Conservation (phyloP, 176 grass and related monocot species). For the Cymbopogon citratus region DNA sequence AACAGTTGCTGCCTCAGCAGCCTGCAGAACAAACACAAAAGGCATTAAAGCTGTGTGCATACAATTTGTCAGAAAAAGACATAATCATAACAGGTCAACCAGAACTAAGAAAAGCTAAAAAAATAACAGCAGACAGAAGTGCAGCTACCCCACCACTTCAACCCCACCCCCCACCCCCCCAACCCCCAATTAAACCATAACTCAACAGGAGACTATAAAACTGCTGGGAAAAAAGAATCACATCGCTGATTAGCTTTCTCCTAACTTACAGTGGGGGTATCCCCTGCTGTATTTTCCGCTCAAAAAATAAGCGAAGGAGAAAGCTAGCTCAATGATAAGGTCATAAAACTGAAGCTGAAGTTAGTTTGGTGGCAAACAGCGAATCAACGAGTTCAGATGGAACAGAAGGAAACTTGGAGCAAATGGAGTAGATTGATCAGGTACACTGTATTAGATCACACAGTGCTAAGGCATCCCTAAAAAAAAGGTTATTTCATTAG, state of each 20-base stretch:
- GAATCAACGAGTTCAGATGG: not conserved
- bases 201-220: not conserved
- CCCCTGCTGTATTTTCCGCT: too few species aligned
- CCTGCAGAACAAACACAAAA: constrained; percentile 41
- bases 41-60: constrained; percentile 15
- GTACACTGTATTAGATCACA: not conserved
- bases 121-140: constrained; percentile 9
- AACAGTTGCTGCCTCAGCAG: constrained; percentile 72
- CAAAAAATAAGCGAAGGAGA: not conserved
- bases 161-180: too few species aligned
- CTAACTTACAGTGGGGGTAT: too few species aligned
- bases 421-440: not conserved
- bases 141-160: not conserved
- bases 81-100: not conserved
- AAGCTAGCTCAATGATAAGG: not conserved
- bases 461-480: not conserved
- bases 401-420: not conserved
- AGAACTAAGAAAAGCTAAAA: constrained; percentile 6
- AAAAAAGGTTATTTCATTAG: not conserved
- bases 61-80: not conserved
- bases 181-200: not conserved
- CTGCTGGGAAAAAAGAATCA: not conserved
- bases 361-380: not conserved
- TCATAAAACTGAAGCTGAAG: not conserved
- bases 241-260: not conserved